Base-by-base conservation (phyloP, 192 early-diverging fungal genomes). In the Linnemannia zychae region DNA sequence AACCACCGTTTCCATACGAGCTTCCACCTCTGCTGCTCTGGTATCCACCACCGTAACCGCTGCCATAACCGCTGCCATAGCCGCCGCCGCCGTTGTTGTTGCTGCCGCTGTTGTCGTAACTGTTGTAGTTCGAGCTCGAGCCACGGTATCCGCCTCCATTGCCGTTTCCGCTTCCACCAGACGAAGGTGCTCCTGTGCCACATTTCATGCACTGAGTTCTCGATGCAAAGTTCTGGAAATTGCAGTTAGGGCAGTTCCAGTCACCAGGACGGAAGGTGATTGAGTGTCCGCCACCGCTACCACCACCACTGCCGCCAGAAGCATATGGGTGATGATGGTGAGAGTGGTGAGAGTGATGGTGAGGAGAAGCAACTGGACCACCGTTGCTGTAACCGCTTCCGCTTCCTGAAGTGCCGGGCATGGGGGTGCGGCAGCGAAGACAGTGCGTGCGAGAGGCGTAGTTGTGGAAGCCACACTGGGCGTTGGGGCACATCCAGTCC, bases 151-250 rank as follows among this genome's bases (percentile, higher is more conserved):
- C 67, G 11, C 81, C 81, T 67, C 47, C 63, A 71, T 28, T 60
- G 28, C 77, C 65, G 2, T 75, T 69, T 38, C 74, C 72, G n/a
- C 81, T 75, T 47, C 78, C 72, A 44, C 78, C 77, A 46, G 79
- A 70, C 15, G 74, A 73, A 47, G 87, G 88, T 7, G 84, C 74
- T 18, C 66, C 22, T 0, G 91, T 88, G 48, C 88, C 71, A 72
- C 95, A 96, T 20, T 91, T 88, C 86, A 94, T 88, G 77, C 95
- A 96, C 49, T 88, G 80, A 24, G 86, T 88, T 40, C 95, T 87
- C 22, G 94, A 95, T 0, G 95, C 93, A 87, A 95, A 96, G 84
- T 96, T 96, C 68, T 95, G 94, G 86, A 95, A 96, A 18, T 76
- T 74, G 83, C 95, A 96, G 70, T 92, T 92, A 12, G 92, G 89